Evolutionary conservation across 2,329 filamentous ascomycete genomes (phyloP), one percentile per base, ranked within the genome.

Genomic region (Xylariaceae sp.): DNA sequence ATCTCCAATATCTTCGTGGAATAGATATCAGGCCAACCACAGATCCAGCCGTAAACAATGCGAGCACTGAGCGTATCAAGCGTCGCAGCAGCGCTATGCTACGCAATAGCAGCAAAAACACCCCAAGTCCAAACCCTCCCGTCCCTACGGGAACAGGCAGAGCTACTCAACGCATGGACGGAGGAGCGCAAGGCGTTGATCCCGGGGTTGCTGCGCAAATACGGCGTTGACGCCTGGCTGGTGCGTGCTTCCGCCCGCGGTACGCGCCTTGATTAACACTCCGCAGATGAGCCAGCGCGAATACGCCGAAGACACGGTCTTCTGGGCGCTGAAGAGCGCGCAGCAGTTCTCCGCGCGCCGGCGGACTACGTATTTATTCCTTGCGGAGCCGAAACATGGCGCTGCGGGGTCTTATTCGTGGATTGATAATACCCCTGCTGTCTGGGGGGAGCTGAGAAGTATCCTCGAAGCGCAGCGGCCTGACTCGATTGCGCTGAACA

Each of bases 241-340:
- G 74, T 77, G 19, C 1, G 68, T 69, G 29, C 32, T 9, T 18
- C n/a, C n/a, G n/a, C n/a, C n/a, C 16, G 15, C 18, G 26, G 6
- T 40, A 32, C 44, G 54, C 18, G 48, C 47, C n/a, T 26, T n/a
- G 5, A 40, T 9, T 21, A 19, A 40, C 16, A 12, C 15, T 5
- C 7, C 16, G 13, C 40, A 78, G 74, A 75, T 77, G 59, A 76
- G 73, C 67, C 75, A 79, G 64, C 73, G 72, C 47, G 76, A 79
- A 58, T 77, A 79, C 60, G 75, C 74, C 55, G 76, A 79, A 59
- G 76, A 79, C 52, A 78, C 76, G 0, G 71, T 74, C 21, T 79
- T 78, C 64, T 79, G 76, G 75, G 74, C 76, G 3, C 69, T 79
- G 32, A 78, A 78, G 57, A 64, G 68, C 18, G 71, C 71, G 5